Evolutionary conservation across 352 stramenopile genomes (phyloP).

Genomic region (Phytophthora gonapodyides): DNA sequence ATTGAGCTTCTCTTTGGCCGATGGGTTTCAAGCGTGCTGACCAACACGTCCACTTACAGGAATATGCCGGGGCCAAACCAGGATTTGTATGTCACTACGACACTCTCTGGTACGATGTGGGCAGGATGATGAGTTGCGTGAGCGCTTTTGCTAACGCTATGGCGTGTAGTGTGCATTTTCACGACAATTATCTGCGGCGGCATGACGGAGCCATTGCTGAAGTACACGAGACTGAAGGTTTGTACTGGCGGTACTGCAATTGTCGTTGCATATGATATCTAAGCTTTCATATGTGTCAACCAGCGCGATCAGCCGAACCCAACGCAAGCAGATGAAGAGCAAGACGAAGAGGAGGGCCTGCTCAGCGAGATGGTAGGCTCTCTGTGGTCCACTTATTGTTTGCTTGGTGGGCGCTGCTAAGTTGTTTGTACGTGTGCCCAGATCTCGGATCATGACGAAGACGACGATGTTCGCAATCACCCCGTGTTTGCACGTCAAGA

Average conservation of each 20-base stretch:
- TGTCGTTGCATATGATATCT: neutral
- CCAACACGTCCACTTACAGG: conserved; percentile 23
- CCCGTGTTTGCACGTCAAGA: conserved; percentile 28
- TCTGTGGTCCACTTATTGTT: neutral
- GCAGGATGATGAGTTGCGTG: neutral
- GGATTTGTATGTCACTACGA: conserved; percentile 85
- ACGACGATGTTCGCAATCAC: conserved; percentile 35
- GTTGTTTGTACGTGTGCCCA: conserved; percentile 1
- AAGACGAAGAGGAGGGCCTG: conserved; percentile 55
- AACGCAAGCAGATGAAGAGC: conserved; percentile 17
- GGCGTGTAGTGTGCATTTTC: conserved; percentile 91
- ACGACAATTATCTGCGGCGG: conserved; percentile 96
- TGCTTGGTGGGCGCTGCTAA: neutral
- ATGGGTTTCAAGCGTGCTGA: too few relatives aligned
- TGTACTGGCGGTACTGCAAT: neutral
- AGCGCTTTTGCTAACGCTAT: neutral
- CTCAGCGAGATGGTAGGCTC: conserved; percentile 38
- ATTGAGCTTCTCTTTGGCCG: too few relatives aligned
- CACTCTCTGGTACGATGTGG: conserved; percentile 49
- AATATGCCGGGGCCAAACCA: conserved; percentile 96
- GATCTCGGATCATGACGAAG: conserved; percentile 49
- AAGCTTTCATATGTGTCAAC: conserved; percentile 1
- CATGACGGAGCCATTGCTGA: conserved; percentile 89
- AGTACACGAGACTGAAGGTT: conserved; percentile 73
- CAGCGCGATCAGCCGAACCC: conserved; percentile 28